Conservation (phyloP, 225 moss, liverwort and hornwort species). For the Anthoceros angustus region DNA sequence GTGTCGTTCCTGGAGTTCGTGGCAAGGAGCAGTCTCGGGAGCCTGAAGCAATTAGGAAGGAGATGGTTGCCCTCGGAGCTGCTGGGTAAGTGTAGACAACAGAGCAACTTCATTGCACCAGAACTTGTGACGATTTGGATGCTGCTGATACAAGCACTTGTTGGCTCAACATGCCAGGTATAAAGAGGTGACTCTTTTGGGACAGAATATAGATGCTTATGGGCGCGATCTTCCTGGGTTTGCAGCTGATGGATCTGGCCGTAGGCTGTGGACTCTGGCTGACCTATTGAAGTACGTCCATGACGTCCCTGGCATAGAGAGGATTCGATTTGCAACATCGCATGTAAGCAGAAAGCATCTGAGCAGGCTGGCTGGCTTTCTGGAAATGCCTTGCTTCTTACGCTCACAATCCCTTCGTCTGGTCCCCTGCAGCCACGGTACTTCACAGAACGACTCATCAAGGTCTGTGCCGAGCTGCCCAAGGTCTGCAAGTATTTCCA, state of each 20-base stretch:
- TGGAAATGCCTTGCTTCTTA: too few species aligned
- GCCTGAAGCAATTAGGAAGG: slow-evolving; percentile 3
- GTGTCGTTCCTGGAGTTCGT: slow-evolving; percentile 1
- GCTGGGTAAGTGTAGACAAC: neutral
- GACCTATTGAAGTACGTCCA: neutral
- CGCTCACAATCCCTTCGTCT: neutral
- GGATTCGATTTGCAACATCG: neutral
- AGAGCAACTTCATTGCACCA: neutral
- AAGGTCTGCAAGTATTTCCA: slow-evolving; percentile 3
- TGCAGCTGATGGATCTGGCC: slow-evolving; percentile 2
- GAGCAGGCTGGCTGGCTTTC: too few species aligned
- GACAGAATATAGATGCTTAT: slow-evolving; percentile 1
- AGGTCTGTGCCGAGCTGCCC: neutral
- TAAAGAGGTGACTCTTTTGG: slow-evolving; percentile 2
- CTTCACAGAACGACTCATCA: slow-evolving; percentile 1
- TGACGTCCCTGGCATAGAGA: slow-evolving; percentile 3
- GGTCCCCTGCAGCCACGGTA: neutral
- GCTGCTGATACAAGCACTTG: neutral
- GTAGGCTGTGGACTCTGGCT: slow-evolving; percentile 1
- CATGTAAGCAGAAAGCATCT: neutral
- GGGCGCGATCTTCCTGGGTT: slow-evolving; percentile 1
- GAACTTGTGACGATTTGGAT: neutral
- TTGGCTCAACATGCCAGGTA: neutral
- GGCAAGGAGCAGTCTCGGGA: slow-evolving; percentile 3
- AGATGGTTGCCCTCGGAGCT: neutral